Conservation (phyloP, 2,329 filamentous ascomycete species). For the Phoma sp. region DNA sequence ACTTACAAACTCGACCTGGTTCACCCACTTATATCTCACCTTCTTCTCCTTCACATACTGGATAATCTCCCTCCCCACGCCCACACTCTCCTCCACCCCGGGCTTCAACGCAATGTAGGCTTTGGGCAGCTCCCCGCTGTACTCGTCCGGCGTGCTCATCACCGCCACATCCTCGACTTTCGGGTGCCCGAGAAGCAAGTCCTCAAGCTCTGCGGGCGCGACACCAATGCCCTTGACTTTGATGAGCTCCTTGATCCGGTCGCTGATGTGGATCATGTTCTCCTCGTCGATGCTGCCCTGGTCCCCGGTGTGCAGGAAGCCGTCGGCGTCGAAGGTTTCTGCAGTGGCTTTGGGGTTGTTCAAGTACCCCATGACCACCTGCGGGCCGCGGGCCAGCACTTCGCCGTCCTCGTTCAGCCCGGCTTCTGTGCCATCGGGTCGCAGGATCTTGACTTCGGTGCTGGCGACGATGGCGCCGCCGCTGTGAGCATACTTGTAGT, state of each 20-base stretch:
- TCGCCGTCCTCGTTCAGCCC: conserved; percentile 60
- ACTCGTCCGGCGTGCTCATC: conserved; percentile 60
- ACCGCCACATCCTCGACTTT: conserved; percentile 65
- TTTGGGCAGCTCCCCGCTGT: conserved; percentile 55
- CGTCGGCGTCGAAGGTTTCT: conserved; percentile 55
- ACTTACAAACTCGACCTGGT: conserved; percentile 52
- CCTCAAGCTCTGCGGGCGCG: conserved; percentile 68
- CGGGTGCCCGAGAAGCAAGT: conserved; percentile 63
- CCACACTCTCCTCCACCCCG: conserved; percentile 35
- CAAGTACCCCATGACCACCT: conserved; percentile 59
- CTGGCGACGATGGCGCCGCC: conserved; percentile 64
- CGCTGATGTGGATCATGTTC: conserved; percentile 63
- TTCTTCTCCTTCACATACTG: conserved; percentile 53
- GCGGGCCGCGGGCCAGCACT: conserved; percentile 55
- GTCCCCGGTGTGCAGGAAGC: conserved; percentile 65
- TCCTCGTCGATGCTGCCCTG: conserved; percentile 62
- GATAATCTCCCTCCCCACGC: conserved; percentile 50
- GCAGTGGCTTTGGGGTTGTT: conserved; percentile 51
- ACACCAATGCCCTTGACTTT: conserved; percentile 70
- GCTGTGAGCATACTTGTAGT: conserved; percentile 63
- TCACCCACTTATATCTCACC: conserved; percentile 54
- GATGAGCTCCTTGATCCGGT: conserved; percentile 72
- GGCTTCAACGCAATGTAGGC: conserved; percentile 53
- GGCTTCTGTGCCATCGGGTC: conserved; percentile 61
- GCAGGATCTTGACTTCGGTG: conserved; percentile 66